Evolutionary conservation across 192 early-diverging fungal genomes (phyloP), one percentile per base, ranked within the genome.

Genomic region (Mortierella claussenii): DNA sequence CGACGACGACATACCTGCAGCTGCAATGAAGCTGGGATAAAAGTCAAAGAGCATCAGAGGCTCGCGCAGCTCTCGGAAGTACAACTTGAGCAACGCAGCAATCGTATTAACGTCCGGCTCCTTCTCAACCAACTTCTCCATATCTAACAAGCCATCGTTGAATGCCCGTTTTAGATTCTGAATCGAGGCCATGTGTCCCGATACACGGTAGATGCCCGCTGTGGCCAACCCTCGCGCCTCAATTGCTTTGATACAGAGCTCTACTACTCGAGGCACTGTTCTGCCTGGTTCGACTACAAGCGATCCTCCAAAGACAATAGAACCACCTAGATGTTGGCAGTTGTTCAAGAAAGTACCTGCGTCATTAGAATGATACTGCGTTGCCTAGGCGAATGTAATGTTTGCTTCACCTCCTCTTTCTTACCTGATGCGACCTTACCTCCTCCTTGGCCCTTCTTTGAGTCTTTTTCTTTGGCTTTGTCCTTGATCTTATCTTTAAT

Each of bases 71-170:
- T 92, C 89, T 42, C 92, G 85, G 51, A 93, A 87, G 68, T 93
- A 93, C 73, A 92, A 78, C 66, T 93, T 93, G 2, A 93, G 69
- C 24, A 93, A 57, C 6, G 88, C 86, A 0, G 92, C 90, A 12
- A 89, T 81, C 45, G 85, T 89, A 46, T 89, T 89, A 33, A 93
- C 84, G 65, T 93, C 92, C n/a, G 73, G 82, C 28, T 89, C 85
- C 58, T 88, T 73, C 26, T 81, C 75, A 54, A 93, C 64, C 13
- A 86, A 55, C 21, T 61, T 37, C 33, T 84, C 85, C 1, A 80
- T 85, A 18, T 82, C 81, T 0, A 71, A 65, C 0, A 78, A 75
- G 21, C 84, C 86, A 2, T 69, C 71, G 54, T 89, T 86, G 40
- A 89, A 86, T 56, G 81, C 54, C 24, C 66, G 61, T 21, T 85